Evolutionary conservation across 768 basidiomycete species (phyloP).

Genomic region (Kwoniella mangroviensis): DNA sequence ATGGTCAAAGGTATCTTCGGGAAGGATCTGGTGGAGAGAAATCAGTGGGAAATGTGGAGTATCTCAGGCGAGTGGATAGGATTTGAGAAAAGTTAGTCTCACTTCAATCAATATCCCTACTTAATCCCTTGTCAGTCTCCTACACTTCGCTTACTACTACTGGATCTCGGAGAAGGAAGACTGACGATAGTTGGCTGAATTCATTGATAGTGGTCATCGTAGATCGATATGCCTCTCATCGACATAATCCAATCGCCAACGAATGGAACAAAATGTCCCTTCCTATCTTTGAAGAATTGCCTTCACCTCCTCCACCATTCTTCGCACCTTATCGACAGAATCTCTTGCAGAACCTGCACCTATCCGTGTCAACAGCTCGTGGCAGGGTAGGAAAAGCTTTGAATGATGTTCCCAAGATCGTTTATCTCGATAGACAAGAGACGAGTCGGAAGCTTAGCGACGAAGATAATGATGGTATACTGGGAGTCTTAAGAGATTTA

Average conservation of each 20-base stretch:
- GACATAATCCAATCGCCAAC: constrained; percentile 21
- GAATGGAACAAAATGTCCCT: constrained; percentile 37
- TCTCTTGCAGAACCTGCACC: not conserved
- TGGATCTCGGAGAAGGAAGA: constrained; percentile 5
- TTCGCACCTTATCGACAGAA: constrained; percentile 14
- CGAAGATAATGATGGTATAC: constrained; percentile 65
- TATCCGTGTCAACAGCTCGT: not conserved
- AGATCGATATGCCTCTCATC: constrained; percentile 33
- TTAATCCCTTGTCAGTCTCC: too few relatives aligned
- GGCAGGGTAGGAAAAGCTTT: not conserved
- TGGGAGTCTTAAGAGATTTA: constrained; percentile 61
- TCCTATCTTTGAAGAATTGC: constrained; percentile 10
- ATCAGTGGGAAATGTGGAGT: not conserved
- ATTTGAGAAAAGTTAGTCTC: constrained; percentile 19
- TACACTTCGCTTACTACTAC: not conserved
- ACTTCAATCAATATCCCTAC: too few relatives aligned
- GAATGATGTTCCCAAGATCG: constrained; percentile 59
- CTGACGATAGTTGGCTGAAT: not conserved
- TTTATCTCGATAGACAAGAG: constrained; percentile 73
- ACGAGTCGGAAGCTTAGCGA: constrained; percentile 59
- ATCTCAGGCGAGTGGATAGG: constrained; percentile 7
- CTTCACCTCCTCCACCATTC: constrained; percentile 20
- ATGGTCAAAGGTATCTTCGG: constrained; percentile 26
- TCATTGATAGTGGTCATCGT: constrained; percentile 30
- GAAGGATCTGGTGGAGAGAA: constrained; percentile 16